phyloP scores from a whole-genome alignment of 2,329 filamentous ascomycete genomes.

The Sphaerulina musiva region DNA sequence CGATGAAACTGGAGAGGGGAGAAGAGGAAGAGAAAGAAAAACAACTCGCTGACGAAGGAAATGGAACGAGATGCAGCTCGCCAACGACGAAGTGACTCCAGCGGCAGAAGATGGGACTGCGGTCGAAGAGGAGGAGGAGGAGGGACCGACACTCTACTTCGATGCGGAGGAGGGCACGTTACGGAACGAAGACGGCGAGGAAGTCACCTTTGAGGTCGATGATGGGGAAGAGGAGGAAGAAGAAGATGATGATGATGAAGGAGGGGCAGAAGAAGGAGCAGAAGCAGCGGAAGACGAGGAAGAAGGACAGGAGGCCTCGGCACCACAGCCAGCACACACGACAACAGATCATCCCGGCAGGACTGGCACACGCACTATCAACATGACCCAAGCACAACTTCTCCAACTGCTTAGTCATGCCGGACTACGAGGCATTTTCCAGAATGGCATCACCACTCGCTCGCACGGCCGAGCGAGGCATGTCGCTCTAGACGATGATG shows the following conservation, averaged over 20 bases:
- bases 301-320: conserved; percentile 25
- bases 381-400: conserved; percentile 41
- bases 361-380: conserved; percentile 19
- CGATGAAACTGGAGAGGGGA: too few species aligned
- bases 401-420: conserved; percentile 50
- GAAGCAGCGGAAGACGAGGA: conserved; percentile 28
- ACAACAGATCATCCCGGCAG: conserved; percentile 5
- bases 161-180: conserved; percentile 37
- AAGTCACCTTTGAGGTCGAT: conserved; percentile 24
- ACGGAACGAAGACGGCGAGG: conserved; percentile 24
- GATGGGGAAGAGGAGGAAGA: conserved; percentile 27
- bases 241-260: conserved; percentile 21
- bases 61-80: conserved; percentile 16
- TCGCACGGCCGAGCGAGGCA: conserved; percentile 22
- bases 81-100: conserved; percentile 34
- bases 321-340: conserved; percentile 20
- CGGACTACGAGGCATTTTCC: conserved; percentile 50
- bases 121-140: conserved; percentile 38
- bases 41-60: background rate
- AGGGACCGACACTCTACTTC: conserved; percentile 35
- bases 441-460: conserved; percentile 27
- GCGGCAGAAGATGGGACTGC: conserved; percentile 34
- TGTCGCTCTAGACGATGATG: conserved; percentile 23
- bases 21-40: background rate
- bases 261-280: conserved; percentile 24